These are phyloP conservation scores for Diaporthe citriasiana DNA, from an alignment of 2,329 filamentous ascomycete species.

Conservation along the genomic window DNA sequence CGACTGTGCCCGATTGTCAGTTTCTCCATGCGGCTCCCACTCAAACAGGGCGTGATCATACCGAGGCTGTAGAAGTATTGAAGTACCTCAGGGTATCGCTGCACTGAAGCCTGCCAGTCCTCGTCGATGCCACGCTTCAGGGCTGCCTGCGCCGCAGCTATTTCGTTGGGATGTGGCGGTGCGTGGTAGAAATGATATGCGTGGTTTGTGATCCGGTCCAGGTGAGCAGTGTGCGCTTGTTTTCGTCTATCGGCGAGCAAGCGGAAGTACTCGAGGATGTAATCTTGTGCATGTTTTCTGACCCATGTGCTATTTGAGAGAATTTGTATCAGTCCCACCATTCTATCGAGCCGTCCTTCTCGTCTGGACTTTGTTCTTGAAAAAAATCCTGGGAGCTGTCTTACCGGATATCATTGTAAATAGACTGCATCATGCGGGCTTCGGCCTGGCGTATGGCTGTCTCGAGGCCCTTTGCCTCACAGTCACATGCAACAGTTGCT, in stretches of 20 bases:
- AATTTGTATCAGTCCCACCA: slow-evolving; percentile 7
- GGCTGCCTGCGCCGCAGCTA: slow-evolving; percentile 73
- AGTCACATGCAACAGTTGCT: slow-evolving; percentile 72
- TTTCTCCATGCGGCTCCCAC: too few species aligned
- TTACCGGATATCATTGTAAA: slow-evolving; percentile 76
- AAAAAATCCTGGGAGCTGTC: slow-evolving; percentile 41
- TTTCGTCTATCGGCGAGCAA: slow-evolving; percentile 73
- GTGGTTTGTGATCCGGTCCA: slow-evolving; percentile 69
- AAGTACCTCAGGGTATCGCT: slow-evolving; percentile 84
- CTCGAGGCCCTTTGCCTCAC: slow-evolving; percentile 76
- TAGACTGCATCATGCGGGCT: slow-evolving; percentile 72
- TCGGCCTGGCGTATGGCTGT: slow-evolving; percentile 75
- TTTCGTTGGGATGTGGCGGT: slow-evolving; percentile 72
- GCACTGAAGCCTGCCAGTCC: slow-evolving; percentile 82
- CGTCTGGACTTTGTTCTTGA: neutral
- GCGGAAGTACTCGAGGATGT: slow-evolving; percentile 76
- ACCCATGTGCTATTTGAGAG: slow-evolving; percentile 70
- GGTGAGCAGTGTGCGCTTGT: slow-evolving; percentile 66
- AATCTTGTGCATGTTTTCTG: slow-evolving; percentile 75
- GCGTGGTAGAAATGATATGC: slow-evolving; percentile 71
- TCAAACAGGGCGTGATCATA: slow-evolving; percentile 1
- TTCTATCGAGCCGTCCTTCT: neutral
- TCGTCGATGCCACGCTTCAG: slow-evolving; percentile 83
- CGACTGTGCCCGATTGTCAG: slow-evolving; percentile 57
- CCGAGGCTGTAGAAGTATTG: slow-evolving; percentile 81